Base-by-base conservation (phyloP, 169 alveolate genomes). In the Plasmodium billcollinsi region DNA sequence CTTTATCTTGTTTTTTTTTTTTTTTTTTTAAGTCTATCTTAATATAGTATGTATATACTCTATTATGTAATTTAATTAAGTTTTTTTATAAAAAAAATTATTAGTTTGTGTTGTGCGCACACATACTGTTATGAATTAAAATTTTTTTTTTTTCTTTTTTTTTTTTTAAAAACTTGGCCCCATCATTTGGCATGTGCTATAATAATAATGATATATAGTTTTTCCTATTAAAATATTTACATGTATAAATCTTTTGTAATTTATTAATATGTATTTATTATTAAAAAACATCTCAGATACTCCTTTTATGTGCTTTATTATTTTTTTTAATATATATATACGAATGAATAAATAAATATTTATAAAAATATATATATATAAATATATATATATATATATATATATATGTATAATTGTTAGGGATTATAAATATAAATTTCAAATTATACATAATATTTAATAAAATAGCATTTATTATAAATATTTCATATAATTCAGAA, bases 51-150 rank as follows among this genome's bases (percentile, higher is more conserved):
- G 47, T 62, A 58, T 33, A 50, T 24, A 26, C 73, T 18, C 54
- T 3, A 24, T 61, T 75, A 75, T 75, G 65, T 62, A 74, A 74
- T 63, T 24, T 63, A 76, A 76, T 76, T 74, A 74, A 74, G 61
- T 63, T 76, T 76, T 76, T 76, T 76, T 63, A 63, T 33, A 49
- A 76, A 76, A 75, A 76, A 76, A 63, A 20, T 65, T 54, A 65
- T 65, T 58, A 63, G 74, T 67, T 76, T 76, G 75, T 76, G 89
- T 76, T 63, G 89, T 76, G 75, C 66, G 89, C 75, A 65, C 89
- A 76, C 52, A 76, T 56, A 76, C 69, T 63, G 39, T 21, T 59
- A 59, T 74, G 33, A 56, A 26, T 66, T 47, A 24, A 15, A 20
- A 74, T 11, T 58, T 74, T 74, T 74, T 63, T 63, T 63, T 54